These are phyloP conservation scores for Eucalyptus cloeziana DNA, from an alignment of 345 rosid genomes.

Conservation along the genomic window DNA sequence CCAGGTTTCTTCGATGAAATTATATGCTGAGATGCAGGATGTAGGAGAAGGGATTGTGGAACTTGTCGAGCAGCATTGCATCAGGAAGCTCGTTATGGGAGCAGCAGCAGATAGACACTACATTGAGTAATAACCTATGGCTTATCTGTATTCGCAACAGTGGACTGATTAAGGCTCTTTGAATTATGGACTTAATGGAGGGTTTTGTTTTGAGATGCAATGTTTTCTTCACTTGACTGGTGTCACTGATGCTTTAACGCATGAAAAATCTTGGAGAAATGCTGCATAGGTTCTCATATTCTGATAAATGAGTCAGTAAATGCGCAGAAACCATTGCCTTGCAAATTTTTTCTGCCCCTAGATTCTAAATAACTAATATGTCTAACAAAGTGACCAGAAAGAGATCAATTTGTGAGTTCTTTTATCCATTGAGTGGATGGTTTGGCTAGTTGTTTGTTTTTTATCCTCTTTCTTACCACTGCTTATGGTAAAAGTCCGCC, in stretches of 20 bases:
- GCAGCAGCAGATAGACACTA: constrained; percentile 57
- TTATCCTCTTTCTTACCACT: neutral
- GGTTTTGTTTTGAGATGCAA: neutral
- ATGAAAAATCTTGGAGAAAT: neutral
- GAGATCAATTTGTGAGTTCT: neutral
- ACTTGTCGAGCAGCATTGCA: constrained; percentile 32
- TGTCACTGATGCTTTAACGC: neutral
- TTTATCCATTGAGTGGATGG: neutral
- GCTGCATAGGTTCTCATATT: neutral
- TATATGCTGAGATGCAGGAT: constrained; percentile 32
- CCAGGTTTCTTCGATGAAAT: constrained; percentile 30
- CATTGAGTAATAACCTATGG: constrained; percentile 17
- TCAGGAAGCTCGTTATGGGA: constrained; percentile 69
- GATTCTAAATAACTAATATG: neutral
- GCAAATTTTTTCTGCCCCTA: neutral
- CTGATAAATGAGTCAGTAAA: neutral
- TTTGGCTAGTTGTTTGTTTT: neutral
- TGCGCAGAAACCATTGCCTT: neutral
- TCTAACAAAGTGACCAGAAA: neutral
- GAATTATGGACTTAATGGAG: neutral
- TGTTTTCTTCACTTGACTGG: neutral
- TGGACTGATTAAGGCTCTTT: neutral
- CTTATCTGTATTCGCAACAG: neutral
- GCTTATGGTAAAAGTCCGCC: neutral
- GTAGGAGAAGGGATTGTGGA: constrained; percentile 54